These are phyloP conservation scores for Heliamphora pulchella DNA, from an alignment of 179 eudicot genomes.

Conservation along the genomic window DNA sequence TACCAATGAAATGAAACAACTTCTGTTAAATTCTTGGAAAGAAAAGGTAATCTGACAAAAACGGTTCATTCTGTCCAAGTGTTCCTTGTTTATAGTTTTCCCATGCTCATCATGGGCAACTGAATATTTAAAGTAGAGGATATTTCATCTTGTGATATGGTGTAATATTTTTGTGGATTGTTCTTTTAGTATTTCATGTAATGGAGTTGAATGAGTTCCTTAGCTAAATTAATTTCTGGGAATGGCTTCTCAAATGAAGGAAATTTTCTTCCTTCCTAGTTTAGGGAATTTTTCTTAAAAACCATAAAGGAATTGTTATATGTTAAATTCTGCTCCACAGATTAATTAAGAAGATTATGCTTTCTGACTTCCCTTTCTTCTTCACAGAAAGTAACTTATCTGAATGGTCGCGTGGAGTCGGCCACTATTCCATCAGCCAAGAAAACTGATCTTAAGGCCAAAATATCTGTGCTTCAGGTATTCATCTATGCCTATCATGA, in stretches of 20 bases:
- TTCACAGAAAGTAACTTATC: constrained; percentile 66
- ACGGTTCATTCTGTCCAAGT: background rate
- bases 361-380: background rate
- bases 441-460: constrained; percentile 66
- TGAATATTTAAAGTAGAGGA: background rate
- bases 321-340: background rate
- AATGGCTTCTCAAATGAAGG: background rate
- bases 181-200: background rate
- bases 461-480: constrained; percentile 66
- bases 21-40: background rate
- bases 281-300: no score
- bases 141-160: background rate
- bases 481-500: constrained; percentile 1
- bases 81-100: constrained; percentile 4
- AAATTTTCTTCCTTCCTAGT: background rate
- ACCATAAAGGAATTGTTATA: background rate
- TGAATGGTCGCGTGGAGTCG: constrained; percentile 60
- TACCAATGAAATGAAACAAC: background rate
- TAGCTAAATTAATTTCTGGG: background rate
- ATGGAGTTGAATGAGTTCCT: background rate
- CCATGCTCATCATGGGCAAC: background rate
- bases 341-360: background rate
- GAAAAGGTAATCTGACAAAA: background rate
- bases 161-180: background rate
- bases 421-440: constrained; percentile 75